Percentiles rank a stretch among this genome's conserved stretches.
phyloP scores from a whole-genome alignment of 208 protist genomes.

The Wallacemonas rigidus region DNA sequence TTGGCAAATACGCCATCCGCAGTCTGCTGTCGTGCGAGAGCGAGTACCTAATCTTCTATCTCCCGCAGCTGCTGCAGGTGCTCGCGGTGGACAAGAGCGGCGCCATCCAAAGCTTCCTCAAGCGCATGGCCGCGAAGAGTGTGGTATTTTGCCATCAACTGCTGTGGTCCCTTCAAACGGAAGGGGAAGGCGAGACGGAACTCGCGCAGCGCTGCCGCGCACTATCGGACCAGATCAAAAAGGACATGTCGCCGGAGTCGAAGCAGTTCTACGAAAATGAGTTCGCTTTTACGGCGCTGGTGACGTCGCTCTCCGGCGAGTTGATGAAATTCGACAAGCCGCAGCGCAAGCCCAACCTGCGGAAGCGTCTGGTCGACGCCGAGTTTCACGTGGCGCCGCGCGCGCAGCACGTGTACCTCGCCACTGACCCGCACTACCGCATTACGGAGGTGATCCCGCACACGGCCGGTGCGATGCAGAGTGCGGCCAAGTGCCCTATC shows the following conservation, averaged over 20 bases:
- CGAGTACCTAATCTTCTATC: conserved; percentile 88
- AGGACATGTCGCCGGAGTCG: conserved; percentile 17
- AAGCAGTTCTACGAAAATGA: conserved; percentile 65
- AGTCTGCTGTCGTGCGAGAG: conserved; percentile 75
- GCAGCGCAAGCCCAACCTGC: conserved; percentile 75
- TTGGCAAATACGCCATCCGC: conserved; percentile 72
- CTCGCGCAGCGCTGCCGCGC: conserved; percentile 48
- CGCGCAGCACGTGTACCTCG: conserved; percentile 76
- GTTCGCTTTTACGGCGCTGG: conserved; percentile 74
- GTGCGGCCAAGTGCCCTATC: conserved; percentile 91
- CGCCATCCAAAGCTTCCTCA: conserved; percentile 56
- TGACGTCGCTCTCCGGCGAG: conserved; percentile 83
- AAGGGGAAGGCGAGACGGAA: conserved; percentile 50
- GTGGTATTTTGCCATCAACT: conserved; percentile 87
- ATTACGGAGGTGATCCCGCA: conserved; percentile 76
- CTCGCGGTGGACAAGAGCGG: conserved; percentile 62
- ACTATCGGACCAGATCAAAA: conserved; percentile 38
- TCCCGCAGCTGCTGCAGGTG: conserved; percentile 89
- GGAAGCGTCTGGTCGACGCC: conserved; percentile 58
- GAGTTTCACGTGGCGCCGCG: conserved; percentile 59
- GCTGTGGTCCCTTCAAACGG: conserved; percentile 81
- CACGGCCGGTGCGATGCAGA: conserved; percentile 86
- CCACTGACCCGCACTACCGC: conserved; percentile 75
- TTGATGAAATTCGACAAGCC: conserved; percentile 79
- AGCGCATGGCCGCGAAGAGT: conserved; percentile 58